Base-by-base conservation (phyloP, 169 alveolate species). In the Plasmodium gaboni region DNA sequence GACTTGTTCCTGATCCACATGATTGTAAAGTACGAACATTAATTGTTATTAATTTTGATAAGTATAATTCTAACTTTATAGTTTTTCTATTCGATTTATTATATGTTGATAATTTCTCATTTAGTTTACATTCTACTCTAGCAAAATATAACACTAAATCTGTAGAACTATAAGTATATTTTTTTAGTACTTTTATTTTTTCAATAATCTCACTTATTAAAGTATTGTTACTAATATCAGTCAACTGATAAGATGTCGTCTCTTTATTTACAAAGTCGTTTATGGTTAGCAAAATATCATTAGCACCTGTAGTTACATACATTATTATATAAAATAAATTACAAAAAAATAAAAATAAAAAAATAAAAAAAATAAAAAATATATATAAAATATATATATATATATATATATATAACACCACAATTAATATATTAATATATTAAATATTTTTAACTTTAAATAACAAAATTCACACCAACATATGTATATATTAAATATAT, bases 11-110 rank as follows among this genome's bases (percentile, higher is more conserved):
- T n/a, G 89, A 64, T 2, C 89, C 89, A 64, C 89, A 76, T 32
- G 89, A 76, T 46, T 76, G 89, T n/a, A 76, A 24, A 15, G 89
- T 76, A 15, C 89, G 46, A n/a, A 76, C 89, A 46, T 76, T 65
- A 24, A 76, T 64, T 13, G 89, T 76, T 46, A 76, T 76, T n/a
- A 76, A 15, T 38, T 55, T 46, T 28, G 89, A 50, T 42, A 76
- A 48, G 15, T 76, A 76, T 64, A 76, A 76, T 59, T 76, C 89
- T 44, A 76, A 57, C 22, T 76, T 76, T 24, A 76, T 42, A 2
- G 74, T 76, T 64, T 64, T 76, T 50, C 89, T 76, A 17, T 76
- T 76, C 4, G 89, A 76, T 7, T 76, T 76, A 50, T 76, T 76
- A 55, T 76, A 76, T 15, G 89, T 76, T 24, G 88, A 76, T 12